Evolutionary conservation across 352 stramenopile genomes (phyloP).

Genomic region (Thraustochytrium striatum): DNA sequence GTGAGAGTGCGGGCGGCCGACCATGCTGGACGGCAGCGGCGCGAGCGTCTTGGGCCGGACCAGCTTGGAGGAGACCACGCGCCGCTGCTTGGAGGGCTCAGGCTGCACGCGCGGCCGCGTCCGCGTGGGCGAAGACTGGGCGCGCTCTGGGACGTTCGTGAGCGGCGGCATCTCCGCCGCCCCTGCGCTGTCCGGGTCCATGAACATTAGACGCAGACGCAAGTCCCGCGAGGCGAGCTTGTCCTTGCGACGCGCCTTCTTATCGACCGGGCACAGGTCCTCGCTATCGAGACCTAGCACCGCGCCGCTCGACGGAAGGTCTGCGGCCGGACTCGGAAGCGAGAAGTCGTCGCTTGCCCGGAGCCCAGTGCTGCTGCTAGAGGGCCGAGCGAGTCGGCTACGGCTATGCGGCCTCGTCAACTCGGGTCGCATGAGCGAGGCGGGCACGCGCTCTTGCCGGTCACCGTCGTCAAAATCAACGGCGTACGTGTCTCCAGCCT

Average conservation of each 20-base stretch:
- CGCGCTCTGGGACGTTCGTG: neutral
- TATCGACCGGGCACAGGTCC: neutral
- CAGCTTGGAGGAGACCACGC: slow-evolving; percentile 17
- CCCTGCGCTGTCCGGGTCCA: neutral
- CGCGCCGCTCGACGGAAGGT: no score
- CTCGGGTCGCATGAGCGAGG: neutral
- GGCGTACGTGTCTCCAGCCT: neutral
- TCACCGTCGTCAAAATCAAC: slow-evolving; percentile 42
- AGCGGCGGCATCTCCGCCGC: neutral
- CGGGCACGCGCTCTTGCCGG: neutral
- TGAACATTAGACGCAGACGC: neutral
- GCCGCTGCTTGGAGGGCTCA: neutral
- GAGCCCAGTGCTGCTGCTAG: neutral
- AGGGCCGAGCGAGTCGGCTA: neutral
- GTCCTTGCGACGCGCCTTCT: neutral
- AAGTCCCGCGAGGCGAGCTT: slow-evolving; percentile 15
- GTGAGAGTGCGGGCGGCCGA: neutral
- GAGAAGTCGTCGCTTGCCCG: no score
- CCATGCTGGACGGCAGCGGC: neutral
- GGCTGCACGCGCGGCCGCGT: neutral
- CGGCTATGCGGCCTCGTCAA: neutral
- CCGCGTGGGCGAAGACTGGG: slow-evolving; percentile 23
- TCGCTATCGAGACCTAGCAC: neutral
- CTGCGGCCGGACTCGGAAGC: neutral
- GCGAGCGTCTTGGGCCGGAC: slow-evolving; percentile 15